A percentile compares a stretch with the other conserved stretches of the same genome.
Evolutionary conservation across 2,329 filamentous ascomycete species (phyloP).

Genomic region (Sclerotinia borealis): DNA sequence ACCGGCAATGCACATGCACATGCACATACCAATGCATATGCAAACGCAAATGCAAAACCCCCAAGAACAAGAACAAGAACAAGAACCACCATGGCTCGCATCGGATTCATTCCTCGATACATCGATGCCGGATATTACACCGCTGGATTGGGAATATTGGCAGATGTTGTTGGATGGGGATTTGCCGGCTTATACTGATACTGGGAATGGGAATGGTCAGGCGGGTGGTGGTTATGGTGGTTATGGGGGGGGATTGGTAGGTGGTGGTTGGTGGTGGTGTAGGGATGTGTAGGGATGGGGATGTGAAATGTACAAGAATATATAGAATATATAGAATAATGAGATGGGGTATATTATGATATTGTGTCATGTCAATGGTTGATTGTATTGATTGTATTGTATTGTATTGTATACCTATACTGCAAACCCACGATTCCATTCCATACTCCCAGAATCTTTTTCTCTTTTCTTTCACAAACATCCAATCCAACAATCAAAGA

Average conservation of each 20-base stretch:
- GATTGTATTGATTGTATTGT: too few species aligned
- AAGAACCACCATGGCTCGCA: background rate
- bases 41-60: background rate
- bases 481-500: too few species aligned
- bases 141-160: conserved; percentile 31
- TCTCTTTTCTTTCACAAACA: too few species aligned
- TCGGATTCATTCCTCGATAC: conserved; percentile 17
- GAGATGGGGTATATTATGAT: too few species aligned
- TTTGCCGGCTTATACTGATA: conserved; percentile 17
- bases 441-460: too few species aligned
- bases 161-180: conserved; percentile 30
- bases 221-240: background rate
- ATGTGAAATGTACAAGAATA: background rate
- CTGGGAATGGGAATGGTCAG: background rate
- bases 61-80: conserved; percentile 6
- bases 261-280: background rate
- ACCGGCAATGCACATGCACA: background rate
- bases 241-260: background rate
- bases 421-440: too few species aligned
- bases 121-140: conserved; percentile 23
- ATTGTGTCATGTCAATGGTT: too few species aligned
- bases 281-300: background rate
- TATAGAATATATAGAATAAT: background rate
- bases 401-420: too few species aligned
- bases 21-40: too few species aligned